A percentile compares a stretch with the other conserved stretches of the same genome.
phyloP scores from a whole-genome alignment of 305 asterid species.

The Fraxinus floribunda region DNA sequence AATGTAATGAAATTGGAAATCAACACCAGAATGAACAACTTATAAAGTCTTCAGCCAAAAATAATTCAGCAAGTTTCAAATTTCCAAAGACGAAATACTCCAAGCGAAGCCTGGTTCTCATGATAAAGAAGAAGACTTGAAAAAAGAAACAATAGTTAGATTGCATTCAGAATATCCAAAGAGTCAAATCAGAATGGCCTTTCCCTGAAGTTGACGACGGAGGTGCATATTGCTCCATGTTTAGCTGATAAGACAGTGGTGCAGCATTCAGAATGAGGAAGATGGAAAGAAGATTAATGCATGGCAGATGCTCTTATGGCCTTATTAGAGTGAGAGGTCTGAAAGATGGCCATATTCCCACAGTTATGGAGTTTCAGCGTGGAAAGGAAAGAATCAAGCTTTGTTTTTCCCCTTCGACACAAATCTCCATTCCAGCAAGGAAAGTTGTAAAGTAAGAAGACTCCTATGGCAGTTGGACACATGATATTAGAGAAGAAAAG shows the following conservation, averaged over 20 bases:
- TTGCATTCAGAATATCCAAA: background rate
- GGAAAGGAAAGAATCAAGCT: background rate
- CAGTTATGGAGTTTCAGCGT: background rate
- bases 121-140: slow-evolving; percentile 19
- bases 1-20: background rate
- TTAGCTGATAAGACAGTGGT: background rate
- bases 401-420: background rate
- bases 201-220: slow-evolving; percentile 8
- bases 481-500: background rate
- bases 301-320: background rate
- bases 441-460: background rate
- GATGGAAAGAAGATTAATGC: background rate
- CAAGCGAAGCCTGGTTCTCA: slow-evolving; percentile 8
- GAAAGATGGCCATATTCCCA: background rate
- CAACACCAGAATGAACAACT: background rate
- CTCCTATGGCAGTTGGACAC: background rate
- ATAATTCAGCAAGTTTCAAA: slow-evolving; percentile 20
- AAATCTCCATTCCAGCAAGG: background rate
- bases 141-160: slow-evolving; percentile 8
- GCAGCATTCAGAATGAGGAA: background rate
- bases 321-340: background rate
- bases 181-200: slow-evolving; percentile 1
- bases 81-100: slow-evolving; percentile 10
- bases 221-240: background rate
- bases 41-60: background rate